A percentile compares a stretch with the other conserved stretches of the same genome.
Evolutionary conservation across 345 rosid genomes (phyloP).

Genomic region (Lepidium didymum): DNA sequence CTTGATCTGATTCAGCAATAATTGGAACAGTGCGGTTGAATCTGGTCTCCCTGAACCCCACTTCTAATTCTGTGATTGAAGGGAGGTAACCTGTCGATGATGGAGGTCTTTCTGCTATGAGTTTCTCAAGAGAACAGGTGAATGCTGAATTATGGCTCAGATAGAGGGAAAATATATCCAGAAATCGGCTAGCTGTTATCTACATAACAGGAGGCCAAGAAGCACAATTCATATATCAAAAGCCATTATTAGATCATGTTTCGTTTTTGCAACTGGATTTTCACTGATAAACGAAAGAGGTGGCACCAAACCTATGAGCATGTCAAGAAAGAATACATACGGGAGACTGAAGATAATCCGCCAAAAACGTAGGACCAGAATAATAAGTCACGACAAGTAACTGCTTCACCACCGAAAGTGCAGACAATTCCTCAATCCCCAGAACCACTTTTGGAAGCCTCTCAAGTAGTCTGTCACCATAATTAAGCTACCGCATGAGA

Average conservation of each 20-base stretch:
- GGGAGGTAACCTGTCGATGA: slow-evolving; percentile 68
- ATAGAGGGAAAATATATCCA: slow-evolving; percentile 72
- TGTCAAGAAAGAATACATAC: slow-evolving; percentile 46
- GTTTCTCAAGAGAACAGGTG: slow-evolving; percentile 69
- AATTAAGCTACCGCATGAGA: neutral
- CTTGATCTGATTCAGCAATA: slow-evolving; percentile 34
- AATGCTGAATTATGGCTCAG: slow-evolving; percentile 60
- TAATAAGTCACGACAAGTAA: slow-evolving; percentile 70
- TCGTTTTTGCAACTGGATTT: neutral
- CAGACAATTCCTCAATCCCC: slow-evolving; percentile 60
- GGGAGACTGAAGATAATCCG: slow-evolving; percentile 74
- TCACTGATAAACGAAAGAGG: slow-evolving; percentile 8
- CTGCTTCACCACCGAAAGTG: slow-evolving; percentile 66
- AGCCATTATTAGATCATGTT: neutral
- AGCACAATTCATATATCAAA: neutral
- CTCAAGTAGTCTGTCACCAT: slow-evolving; percentile 55
- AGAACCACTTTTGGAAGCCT: slow-evolving; percentile 84
- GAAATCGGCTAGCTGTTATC: slow-evolving; percentile 78
- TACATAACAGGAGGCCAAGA: slow-evolving; percentile 24
- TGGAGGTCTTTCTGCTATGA: slow-evolving; percentile 48
- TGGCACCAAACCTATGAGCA: slow-evolving; percentile 18
- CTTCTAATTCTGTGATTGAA: slow-evolving; percentile 65
- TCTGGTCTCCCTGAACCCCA: slow-evolving; percentile 32
- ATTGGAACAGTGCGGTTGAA: slow-evolving; percentile 20
- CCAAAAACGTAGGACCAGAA: slow-evolving; percentile 73